A percentile compares a stretch with the other conserved stretches of the same genome.
These are phyloP conservation scores for Penicillium mononematosum DNA, from an alignment of 495 filamentous ascomycete genomes.

Conservation along the genomic window DNA sequence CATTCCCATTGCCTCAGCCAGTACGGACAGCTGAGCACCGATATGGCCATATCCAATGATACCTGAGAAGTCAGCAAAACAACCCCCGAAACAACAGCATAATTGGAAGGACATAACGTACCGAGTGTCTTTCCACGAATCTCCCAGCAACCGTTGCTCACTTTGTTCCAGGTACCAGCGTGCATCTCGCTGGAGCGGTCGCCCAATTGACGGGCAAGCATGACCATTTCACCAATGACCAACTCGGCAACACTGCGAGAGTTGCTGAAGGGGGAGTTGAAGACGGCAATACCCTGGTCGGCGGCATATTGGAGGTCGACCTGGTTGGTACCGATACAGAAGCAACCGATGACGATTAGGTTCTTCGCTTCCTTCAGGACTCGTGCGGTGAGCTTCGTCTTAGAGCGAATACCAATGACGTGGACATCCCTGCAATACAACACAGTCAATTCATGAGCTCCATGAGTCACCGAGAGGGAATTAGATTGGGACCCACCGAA, in stretches of 20 bases:
- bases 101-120: slow-evolving; percentile 31
- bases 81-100: background rate
- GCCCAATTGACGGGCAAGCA: slow-evolving; percentile 84
- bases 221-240: slow-evolving; percentile 91
- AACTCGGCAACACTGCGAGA: slow-evolving; percentile 95
- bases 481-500: slow-evolving; percentile 57
- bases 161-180: slow-evolving; percentile 95
- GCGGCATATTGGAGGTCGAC: slow-evolving; percentile 93
- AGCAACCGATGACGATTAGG: slow-evolving; percentile 93
- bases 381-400: slow-evolving; percentile 87
- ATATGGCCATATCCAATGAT: slow-evolving; percentile 99
- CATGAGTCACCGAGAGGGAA: slow-evolving; percentile 6
- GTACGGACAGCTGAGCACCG: slow-evolving; percentile 91
- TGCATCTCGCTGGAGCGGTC: slow-evolving; percentile 96
- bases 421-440: slow-evolving; percentile 72
- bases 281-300: slow-evolving; percentile 89
- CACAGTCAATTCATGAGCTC: background rate
- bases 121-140: slow-evolving; percentile 95
- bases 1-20: slow-evolving; percentile 98
- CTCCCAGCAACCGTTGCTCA: slow-evolving; percentile 94
- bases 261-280: slow-evolving; percentile 99
- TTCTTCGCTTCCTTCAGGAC: slow-evolving; percentile 89
- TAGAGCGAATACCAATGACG: slow-evolving; percentile 96
- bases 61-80: slow-evolving; percentile 41
- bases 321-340: slow-evolving; percentile 99